Evolutionary conservation across 805 yeast species (phyloP), one percentile per base, ranked within the genome.

Genomic region (Metschnikowia lunata): DNA sequence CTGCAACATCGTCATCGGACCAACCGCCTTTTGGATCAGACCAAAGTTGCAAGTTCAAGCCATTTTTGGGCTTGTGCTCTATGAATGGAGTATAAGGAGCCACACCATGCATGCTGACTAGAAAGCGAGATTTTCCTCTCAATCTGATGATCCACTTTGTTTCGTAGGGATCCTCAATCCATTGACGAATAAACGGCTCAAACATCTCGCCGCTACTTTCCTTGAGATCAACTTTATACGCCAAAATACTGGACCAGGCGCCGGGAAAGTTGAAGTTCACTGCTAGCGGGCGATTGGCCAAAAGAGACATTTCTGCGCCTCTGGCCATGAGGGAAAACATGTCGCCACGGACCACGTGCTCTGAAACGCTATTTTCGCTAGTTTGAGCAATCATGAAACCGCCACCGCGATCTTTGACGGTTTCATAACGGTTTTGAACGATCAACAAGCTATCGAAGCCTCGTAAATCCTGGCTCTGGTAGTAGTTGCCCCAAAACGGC

Each of bases 131-230:
- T 15, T 68, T 60, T 4, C 67, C 59, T 7, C 67, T 59, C 1
- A 82, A 47, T 43, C 82, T 74, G 8, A 84, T 63, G 55, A 82
- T 85, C 89, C 91, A 90, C 63, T 88, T 88, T 0, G 88, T 75
- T 59, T 90, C 97, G 52, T 67, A 74, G 0, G 86, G 85, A 30
- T 79, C 81, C 9, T 70, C 66, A 4, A 79, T 67, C 66, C 76
- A 76, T 61, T 89, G 96, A 45, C 88, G 73, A 3, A 85, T 61
- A 31, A 88, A 70, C 1, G 95, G 86, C 15, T 77, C 62, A 55
- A 83, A 85, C 3, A 48, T 39, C 7, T 27, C 13, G 4, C 48
- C 51, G 27, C 52, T 40, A 5, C 40, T 43, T 30, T 51, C 52
- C n/a, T 42, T 43, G 8, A 70, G 41, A 10, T 48, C 50, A 8